Conservation (phyloP, 169 alveolate species). For the Babesia bigemina region DNA sequence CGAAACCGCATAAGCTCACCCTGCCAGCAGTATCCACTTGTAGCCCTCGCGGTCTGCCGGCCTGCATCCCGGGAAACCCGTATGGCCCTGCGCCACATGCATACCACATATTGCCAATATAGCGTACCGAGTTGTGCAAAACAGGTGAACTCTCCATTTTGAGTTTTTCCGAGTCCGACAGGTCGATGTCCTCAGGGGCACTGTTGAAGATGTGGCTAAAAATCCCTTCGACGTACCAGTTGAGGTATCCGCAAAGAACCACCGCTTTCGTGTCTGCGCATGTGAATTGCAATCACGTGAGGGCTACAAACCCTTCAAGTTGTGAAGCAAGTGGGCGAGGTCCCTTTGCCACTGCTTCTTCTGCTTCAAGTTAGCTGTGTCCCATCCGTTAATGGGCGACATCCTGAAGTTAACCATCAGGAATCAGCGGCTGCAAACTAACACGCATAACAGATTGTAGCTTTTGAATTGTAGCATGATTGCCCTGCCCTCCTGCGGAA, state of each 20-base stretch:
- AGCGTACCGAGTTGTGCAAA: conserved; percentile 29
- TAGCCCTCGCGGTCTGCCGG: conserved; percentile 36
- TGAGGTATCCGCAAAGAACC: conserved; percentile 29
- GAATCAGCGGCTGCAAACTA: not conserved
- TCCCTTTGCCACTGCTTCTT: conserved; percentile 40
- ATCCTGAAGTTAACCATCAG: not conserved
- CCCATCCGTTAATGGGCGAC: conserved; percentile 51
- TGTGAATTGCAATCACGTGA: not conserved
- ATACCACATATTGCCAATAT: not conserved
- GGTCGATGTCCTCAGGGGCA: conserved; percentile 61
- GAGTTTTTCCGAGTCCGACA: conserved; percentile 38
- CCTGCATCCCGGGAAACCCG: conserved; percentile 49
- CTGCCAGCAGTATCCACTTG: conserved; percentile 35
- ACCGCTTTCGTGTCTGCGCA: conserved; percentile 42
- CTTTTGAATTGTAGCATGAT: conserved; percentile 40
- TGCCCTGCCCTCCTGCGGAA: conserved; percentile 40
- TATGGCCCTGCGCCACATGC: conserved; percentile 9
- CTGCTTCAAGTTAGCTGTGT: conserved; percentile 1
- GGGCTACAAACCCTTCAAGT: conserved; percentile 10
- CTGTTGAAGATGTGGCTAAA: not conserved
- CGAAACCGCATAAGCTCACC: not conserved
- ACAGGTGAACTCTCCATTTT: conserved; percentile 35
- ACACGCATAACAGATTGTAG: conserved; percentile 39
- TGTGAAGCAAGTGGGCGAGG: conserved; percentile 28
- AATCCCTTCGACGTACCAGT: conserved; percentile 22